These are phyloP conservation scores for Epichloe typhina DNA, from an alignment of 2,329 filamentous ascomycete species.

Conservation along the genomic window DNA sequence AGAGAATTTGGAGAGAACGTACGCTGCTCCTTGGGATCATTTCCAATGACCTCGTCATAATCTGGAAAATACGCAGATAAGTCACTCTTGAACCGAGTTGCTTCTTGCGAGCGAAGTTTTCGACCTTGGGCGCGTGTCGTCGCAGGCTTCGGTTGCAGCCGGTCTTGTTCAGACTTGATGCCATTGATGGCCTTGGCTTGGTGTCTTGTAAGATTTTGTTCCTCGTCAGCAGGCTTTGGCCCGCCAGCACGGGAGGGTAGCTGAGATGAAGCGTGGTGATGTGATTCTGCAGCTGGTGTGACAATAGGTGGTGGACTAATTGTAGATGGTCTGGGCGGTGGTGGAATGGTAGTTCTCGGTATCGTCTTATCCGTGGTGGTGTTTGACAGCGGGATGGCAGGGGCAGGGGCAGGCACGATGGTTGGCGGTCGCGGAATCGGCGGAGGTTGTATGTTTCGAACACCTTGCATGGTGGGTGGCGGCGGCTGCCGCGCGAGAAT, in stretches of 20 bases:
- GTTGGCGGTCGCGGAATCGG: constrained; percentile 15
- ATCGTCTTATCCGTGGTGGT: constrained; percentile 3
- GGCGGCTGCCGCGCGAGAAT: constrained; percentile 25
- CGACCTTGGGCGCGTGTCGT: constrained; percentile 49
- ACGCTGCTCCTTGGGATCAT: constrained; percentile 69
- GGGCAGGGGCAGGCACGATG: constrained; percentile 7
- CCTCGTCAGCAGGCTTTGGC: constrained; percentile 11
- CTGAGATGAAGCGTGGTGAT: constrained; percentile 2
- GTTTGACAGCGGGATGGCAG: constrained; percentile 3
- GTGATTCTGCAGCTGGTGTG: constrained; percentile 1
- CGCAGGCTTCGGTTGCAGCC: constrained; percentile 34
- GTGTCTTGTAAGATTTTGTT: constrained; percentile 31
- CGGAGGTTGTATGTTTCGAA: constrained; percentile 10
- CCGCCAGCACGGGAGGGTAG: constrained; percentile 8
- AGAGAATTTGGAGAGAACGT: constrained; percentile 20
- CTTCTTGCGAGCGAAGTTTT: constrained; percentile 77
- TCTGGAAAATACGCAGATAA: constrained; percentile 82
- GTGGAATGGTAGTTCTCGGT: background rate
- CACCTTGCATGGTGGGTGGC: constrained; percentile 14
- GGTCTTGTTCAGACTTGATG: constrained; percentile 46
- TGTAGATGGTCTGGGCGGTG: background rate
- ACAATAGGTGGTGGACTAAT: constrained; percentile 2
- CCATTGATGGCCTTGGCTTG: constrained; percentile 48
- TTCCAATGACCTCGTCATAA: constrained; percentile 87
- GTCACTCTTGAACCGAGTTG: constrained; percentile 79